These are phyloP conservation scores for Talaromyces sp. DNA, from an alignment of 2,329 filamentous ascomycete genomes.

Conservation along the genomic window DNA sequence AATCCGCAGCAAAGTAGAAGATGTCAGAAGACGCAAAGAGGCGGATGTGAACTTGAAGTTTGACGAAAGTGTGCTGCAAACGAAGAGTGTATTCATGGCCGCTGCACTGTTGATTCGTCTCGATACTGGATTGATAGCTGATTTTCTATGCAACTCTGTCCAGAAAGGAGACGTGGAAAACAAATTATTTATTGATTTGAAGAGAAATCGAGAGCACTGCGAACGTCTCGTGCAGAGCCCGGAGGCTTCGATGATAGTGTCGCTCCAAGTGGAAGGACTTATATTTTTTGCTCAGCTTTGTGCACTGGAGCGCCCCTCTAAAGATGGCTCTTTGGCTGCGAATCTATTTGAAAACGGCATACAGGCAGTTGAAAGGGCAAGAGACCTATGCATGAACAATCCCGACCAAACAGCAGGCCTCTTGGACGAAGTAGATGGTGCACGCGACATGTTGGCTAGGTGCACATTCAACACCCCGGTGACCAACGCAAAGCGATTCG, in stretches of 20 bases:
- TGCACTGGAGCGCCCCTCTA: conserved; percentile 33
- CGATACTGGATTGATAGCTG: conserved; percentile 43
- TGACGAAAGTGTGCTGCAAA: conserved; percentile 28
- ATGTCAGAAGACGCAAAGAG: conserved; percentile 22
- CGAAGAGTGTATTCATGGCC: conserved; percentile 36
- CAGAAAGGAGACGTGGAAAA: background rate
- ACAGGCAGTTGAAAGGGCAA: background rate
- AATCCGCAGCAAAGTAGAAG: conserved; percentile 29
- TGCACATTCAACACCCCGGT: conserved; percentile 46
- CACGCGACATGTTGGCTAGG: conserved; percentile 41
- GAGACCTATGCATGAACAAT: conserved; percentile 3
- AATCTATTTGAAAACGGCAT: background rate
- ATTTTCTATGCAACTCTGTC: conserved; percentile 29
- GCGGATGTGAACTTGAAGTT: conserved; percentile 18
- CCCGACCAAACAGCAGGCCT: conserved; percentile 30
- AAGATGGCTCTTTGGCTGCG: background rate
- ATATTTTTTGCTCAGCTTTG: conserved; percentile 47
- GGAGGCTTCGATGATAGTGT: conserved; percentile 24
- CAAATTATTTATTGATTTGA: conserved; percentile 24
- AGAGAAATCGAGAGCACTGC: conserved; percentile 34
- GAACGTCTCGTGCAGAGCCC: conserved; percentile 37
- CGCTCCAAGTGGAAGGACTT: conserved; percentile 46
- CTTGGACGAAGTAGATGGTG: conserved; percentile 41
- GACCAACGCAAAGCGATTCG: conserved; percentile 46
- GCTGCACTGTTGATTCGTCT: conserved; percentile 43